Percentiles rank a stretch among this genome's conserved stretches.
Evolutionary conservation across 371 early-diverging fungal genomes (phyloP).

Genomic region (Mortierella sp.): DNA sequence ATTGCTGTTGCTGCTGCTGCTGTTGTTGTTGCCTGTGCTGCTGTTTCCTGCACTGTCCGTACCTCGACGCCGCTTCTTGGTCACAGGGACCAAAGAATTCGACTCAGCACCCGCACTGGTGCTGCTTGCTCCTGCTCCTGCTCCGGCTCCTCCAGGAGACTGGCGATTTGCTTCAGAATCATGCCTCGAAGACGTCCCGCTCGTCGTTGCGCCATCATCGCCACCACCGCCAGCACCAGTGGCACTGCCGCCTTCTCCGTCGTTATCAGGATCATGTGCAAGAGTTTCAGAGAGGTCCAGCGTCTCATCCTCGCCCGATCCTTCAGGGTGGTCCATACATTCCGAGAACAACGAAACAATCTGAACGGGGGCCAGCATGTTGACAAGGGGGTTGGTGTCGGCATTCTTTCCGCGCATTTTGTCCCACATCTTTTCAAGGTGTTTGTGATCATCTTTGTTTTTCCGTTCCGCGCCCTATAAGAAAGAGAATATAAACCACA

Average conservation of each 20-base stretch:
- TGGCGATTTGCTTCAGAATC: conserved; percentile 1
- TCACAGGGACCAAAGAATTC: conserved; percentile 5
- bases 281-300: conserved; percentile 57
- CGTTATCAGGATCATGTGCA: conserved; percentile 37
- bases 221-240: conserved; percentile 10
- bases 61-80: conserved; percentile 36
- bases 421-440: conserved; percentile 71
- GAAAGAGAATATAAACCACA: background rate
- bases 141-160: background rate
- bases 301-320: conserved; percentile 53
- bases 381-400: conserved; percentile 42
- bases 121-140: background rate
- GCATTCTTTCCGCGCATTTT: conserved; percentile 64
- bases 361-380: conserved; percentile 54
- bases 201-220: background rate
- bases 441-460: conserved; percentile 78
- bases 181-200: conserved; percentile 16
- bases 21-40: background rate
- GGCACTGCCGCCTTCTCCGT: conserved; percentile 18
- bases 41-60: conserved; percentile 9
- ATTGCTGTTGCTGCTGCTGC: background rate
- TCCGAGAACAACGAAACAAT: conserved; percentile 57
- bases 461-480: conserved; percentile 75
- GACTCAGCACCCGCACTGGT: background rate
- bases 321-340: conserved; percentile 49